Evolutionary conservation across 192 early-diverging fungal genomes (phyloP), one percentile per base, ranked within the genome.

Genomic region (Linnemannia elongata): DNA sequence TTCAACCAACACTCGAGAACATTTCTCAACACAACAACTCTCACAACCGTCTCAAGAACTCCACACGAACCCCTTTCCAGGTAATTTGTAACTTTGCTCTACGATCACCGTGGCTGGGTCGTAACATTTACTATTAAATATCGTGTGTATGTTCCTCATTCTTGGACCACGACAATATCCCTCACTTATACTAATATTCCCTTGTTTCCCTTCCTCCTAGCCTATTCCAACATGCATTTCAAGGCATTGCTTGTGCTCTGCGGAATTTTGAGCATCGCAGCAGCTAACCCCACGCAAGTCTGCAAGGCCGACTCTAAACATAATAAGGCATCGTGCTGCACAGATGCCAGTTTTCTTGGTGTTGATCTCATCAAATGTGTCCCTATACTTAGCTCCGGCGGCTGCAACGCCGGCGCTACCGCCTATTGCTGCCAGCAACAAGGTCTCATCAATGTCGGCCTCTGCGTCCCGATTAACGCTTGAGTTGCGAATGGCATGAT

Each of bases 151-250:
- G 55, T n/a, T n/a, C 24, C 24, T 22, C 6, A 57, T n/a, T 57
- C 55, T 27, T 57, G n/a, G 70, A 6, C 22, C 39, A 72, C 70
- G 24, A 72, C 70, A 41, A 72, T 42, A 72, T 72, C 70, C 24
- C 39, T 42, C 39, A 71, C 22, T 72, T 42, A 20, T 76, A 76
- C 38, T 60, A 35, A 76, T 55, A 63, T 63, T 52, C 54, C 47
- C 42, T 57, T 1, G 38, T 63, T 63, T 63, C 5, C 20, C 36
- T 76, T 57, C 75, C 63, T 17, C 75, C 55, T 76, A 76, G 75
- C 55, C 75, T 55, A 63, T 63, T 42, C 75, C 54, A 42, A 76
- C 41, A 57, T 76, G 55, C 35, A 76, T 76, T 76, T 76, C 75
- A 76, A 55, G 38, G 4, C 9, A 55, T 3, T 76, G 36, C 36